Conservation (phyloP, 306 rosid species). For the Castanopsis chinensis region DNA sequence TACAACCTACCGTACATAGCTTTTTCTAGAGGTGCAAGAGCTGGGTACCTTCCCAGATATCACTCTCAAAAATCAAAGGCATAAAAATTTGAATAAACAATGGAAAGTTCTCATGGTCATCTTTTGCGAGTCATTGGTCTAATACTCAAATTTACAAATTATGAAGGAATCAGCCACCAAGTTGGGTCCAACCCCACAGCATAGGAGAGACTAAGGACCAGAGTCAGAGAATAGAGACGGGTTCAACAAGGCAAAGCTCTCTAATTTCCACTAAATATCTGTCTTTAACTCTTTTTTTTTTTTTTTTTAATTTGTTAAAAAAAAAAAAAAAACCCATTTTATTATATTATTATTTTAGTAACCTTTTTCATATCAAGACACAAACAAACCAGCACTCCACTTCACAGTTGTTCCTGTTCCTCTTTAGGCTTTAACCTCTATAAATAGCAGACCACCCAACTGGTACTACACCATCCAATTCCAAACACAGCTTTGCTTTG, state of each 20-base stretch:
- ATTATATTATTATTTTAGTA: no score
- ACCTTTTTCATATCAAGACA: neutral
- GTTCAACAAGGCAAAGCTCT: constrained; percentile 18
- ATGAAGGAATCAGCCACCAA: neutral
- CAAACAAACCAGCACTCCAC: neutral
- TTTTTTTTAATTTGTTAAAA: neutral
- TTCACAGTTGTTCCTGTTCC: neutral
- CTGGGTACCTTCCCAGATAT: constrained; percentile 17
- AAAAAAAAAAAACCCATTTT: no score
- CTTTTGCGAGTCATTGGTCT: constrained; percentile 7
- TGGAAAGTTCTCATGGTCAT: neutral
- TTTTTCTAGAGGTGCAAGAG: neutral
- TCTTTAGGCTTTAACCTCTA: constrained; percentile 17
- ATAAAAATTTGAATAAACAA: neutral
- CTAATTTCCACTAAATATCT: neutral
- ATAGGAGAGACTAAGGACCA: neutral
- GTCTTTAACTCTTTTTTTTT: neutral
- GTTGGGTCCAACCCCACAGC: constrained; percentile 15
- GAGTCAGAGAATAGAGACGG: neutral
- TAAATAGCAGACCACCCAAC: constrained; percentile 32
- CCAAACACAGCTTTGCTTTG: neutral
- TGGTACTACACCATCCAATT: constrained; percentile 2
- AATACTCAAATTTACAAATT: constrained; percentile 15
- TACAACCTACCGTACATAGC: no score
- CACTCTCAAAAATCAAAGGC: neutral